Base-by-base conservation (phyloP, 106 monocot species). In the Dendrobium chrysotoxum region DNA sequence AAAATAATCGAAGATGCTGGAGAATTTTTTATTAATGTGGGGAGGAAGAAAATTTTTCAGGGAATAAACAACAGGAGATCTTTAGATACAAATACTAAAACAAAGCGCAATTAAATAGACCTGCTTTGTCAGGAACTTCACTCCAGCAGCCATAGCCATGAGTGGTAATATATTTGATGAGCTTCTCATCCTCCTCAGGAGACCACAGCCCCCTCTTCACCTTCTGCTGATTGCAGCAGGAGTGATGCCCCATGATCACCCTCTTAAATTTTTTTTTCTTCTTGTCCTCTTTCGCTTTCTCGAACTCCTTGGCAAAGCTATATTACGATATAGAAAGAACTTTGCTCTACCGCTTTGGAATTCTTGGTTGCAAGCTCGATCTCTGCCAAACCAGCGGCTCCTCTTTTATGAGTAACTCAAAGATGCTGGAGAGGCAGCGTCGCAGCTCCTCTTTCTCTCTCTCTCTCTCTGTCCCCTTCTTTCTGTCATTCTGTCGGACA, bases 91-190 rank as follows among this genome's bases (percentile, higher is more conserved):
- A 67, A 67, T 39, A 72, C 3, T 18, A 5, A 39, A 72, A 17
- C 3, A 7, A 7, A 0, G 20, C 28, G 16, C 35, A 15, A 18
- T 44, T 44, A 44, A 44, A 44, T 5, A 44, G 9, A 82, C 85
- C 88, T 42, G 88, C 88, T 85, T 85, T 88, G 28, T 85, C 83
- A 6, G 88, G 88, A 28, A 88, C 88, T 80, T 88, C 88, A 78
- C 88, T 88, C 88, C 88, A 88, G 76, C 83, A 85, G 10, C 88
- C 88, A 80, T 85, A 88, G 78, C 85, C 88, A 85, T 88, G 85
- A 45, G 85, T 85, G 61, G 80, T 82, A 73, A 88, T 85, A 57
- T 85, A 88, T 42, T 77, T 75, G 28, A 88, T 81, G 67, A 88
- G 83, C 80, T 88, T 88, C 85, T 88, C 88, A 65, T 35, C 35